Base-by-base conservation (phyloP, 495 filamentous ascomycete genomes). In the Aspergillus hancockii region DNA sequence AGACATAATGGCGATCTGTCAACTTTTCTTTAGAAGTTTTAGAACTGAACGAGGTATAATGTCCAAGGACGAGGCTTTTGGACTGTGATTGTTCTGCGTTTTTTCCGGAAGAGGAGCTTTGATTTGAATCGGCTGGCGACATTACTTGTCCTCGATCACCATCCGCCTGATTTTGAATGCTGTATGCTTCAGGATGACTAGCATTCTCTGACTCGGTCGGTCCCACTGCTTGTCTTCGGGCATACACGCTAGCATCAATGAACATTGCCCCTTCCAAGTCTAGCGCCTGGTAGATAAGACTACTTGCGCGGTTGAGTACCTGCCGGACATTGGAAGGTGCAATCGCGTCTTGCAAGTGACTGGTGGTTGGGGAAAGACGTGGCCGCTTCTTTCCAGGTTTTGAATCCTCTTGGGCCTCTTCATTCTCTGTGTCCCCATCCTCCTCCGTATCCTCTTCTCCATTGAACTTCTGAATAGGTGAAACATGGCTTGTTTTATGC, bases 181-280 rank as follows among this genome's bases (percentile, higher is more conserved):
- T 55, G 34, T 40, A 41, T 43, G 45, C 25, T 14, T 34, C 4
- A 45, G 14, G 38, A 51, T 36, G 34, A 32, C 23, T 18, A 4
- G 10, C 8, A 45, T 21, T n/a, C 8, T 19, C n/a, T 45, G 18
- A 41, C 21, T 8, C 28, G 31, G 55, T 55, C n/a, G 56, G 47
- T 19, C 63, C 67, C 16, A 67, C 57, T 34, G 61, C 57, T 30
- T 67, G 62, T 3, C 63, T 59, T 8, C 67, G 55, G 22, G 65
- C 59, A 46, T 67, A 66, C 13, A 69, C 67, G 14, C 59, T 66
- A 1, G 67, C 64, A 54, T 69, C 64, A 14, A 69, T 60, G 23
- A 69, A 69, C 61, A 66, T 66, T 9, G 55, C 59, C 9, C 67
- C 67, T 40, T 69, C 67, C 0, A 66, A 58, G n/a, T 69, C 67